A percentile compares a stretch with the other conserved stretches of the same genome.
phyloP scores from a whole-genome alignment of 2,329 filamentous ascomycete genomes.

The Colletotrichum lini region DNA sequence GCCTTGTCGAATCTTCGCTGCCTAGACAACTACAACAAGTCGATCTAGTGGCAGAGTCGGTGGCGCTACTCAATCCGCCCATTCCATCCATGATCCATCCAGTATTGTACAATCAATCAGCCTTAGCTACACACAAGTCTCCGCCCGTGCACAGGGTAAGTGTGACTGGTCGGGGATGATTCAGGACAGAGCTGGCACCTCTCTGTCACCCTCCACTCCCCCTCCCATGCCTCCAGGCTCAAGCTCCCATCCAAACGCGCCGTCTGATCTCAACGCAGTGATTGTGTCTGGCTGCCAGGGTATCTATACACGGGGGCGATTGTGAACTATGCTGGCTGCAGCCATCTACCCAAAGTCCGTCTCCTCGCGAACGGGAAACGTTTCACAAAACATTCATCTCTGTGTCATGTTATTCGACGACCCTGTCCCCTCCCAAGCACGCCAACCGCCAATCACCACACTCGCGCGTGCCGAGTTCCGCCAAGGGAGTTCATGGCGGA shows the following conservation, averaged over 20 bases:
- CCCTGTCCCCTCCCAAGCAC: slow-evolving; percentile 23
- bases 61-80: background rate
- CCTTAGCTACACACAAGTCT: slow-evolving; percentile 13
- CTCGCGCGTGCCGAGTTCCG: slow-evolving; percentile 37
- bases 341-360: slow-evolving; percentile 2
- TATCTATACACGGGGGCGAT: too few relatives aligned
- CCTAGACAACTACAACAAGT: slow-evolving; percentile 25
- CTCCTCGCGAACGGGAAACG: slow-evolving; percentile 32
- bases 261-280: slow-evolving; percentile 29
- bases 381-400: slow-evolving; percentile 41
- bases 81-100: slow-evolving; percentile 4
- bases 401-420: slow-evolving; percentile 33
- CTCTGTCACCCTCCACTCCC: slow-evolving; percentile 1
- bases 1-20: slow-evolving; percentile 33
- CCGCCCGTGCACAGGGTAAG: slow-evolving; percentile 8
- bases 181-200: background rate
- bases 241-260: slow-evolving; percentile 10
- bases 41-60: background rate
- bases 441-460: slow-evolving; percentile 30
- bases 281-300: slow-evolving; percentile 10
- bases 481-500: slow-evolving; percentile 30
- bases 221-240: background rate
- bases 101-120: slow-evolving; percentile 25
- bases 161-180: slow-evolving; percentile 12
- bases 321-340: background rate